These are phyloP conservation scores for Euphorbia lathyris DNA, from an alignment of 345 rosid genomes.

Conservation along the genomic window DNA sequence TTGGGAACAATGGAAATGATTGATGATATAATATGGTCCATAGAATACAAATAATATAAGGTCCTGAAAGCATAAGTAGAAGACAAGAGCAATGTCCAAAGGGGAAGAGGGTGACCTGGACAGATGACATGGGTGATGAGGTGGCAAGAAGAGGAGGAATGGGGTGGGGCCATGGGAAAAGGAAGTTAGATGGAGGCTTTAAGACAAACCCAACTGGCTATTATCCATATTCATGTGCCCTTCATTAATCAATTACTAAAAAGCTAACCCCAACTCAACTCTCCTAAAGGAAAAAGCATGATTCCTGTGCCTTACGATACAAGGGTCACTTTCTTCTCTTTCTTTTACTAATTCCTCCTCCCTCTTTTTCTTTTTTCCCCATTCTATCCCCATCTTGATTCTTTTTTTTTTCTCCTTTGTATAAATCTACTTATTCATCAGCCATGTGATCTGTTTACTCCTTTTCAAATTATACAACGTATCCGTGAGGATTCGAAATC, in stretches of 20 bases:
- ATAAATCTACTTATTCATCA: background rate
- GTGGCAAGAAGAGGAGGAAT: slow-evolving; percentile 11
- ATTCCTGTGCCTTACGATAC: slow-evolving; percentile 48
- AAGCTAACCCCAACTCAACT: slow-evolving; percentile 27
- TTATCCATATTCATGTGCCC: slow-evolving; percentile 52
- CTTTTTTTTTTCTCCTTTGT: background rate
- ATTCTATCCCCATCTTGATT: background rate
- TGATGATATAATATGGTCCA: slow-evolving; percentile 8
- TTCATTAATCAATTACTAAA: slow-evolving; percentile 39
- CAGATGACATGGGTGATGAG: slow-evolving; percentile 12
- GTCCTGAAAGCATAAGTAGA: slow-evolving; percentile 1
- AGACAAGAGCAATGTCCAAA: slow-evolving; percentile 16
- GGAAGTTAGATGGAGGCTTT: slow-evolving; percentile 23
- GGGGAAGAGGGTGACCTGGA: slow-evolving; percentile 19
- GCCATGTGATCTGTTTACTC: background rate
- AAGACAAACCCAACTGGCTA: slow-evolving; percentile 43
- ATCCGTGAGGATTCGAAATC: too few relatives aligned
- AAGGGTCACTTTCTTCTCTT: slow-evolving; percentile 31
- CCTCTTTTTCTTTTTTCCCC: background rate
- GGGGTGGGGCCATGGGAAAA: slow-evolving; percentile 19
- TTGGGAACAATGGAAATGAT: slow-evolving; percentile 18
- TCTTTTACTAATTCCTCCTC: slow-evolving; percentile 24
- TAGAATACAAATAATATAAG: background rate
- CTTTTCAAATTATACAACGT: background rate
- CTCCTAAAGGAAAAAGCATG: slow-evolving; percentile 37